A percentile compares a stretch with the other conserved stretches of the same genome.
Conservation (phyloP, 2,329 filamentous ascomycete species). For the Thelonectria discophora region DNA sequence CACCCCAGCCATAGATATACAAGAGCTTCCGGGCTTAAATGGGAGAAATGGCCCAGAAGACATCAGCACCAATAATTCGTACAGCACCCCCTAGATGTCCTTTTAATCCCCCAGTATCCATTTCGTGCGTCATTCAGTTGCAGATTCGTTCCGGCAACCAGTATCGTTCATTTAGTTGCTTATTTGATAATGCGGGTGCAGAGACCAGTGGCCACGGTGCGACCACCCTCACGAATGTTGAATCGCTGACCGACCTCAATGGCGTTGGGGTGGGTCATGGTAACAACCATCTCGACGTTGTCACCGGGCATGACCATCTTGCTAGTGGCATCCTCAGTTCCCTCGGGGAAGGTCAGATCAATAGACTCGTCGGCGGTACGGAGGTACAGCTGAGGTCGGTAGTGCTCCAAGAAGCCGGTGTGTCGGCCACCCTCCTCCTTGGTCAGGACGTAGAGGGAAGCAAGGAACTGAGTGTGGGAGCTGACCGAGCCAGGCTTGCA, state of each 20-base stretch:
- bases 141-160: constrained; percentile 6
- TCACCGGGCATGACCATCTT: constrained; percentile 98
- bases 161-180: constrained; percentile 35
- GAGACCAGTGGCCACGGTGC: constrained; percentile 85
- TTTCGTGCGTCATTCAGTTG: neutral
- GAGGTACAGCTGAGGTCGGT: constrained; percentile 95
- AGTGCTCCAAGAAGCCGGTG: constrained; percentile 95
- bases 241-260: constrained; percentile 93
- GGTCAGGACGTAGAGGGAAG: constrained; percentile 94
- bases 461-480: constrained; percentile 89
- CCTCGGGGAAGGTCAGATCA: constrained; percentile 86
- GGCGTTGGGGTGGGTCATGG: constrained; percentile 84
- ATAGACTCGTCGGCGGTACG: constrained; percentile 87
- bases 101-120: constrained; percentile 19
- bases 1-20: constrained; percentile 49
- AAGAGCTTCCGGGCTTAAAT: constrained; percentile 47
- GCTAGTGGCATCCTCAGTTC: constrained; percentile 72
- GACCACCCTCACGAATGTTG: constrained; percentile 97
- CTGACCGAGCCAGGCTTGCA: constrained; percentile 84
- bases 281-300: constrained; percentile 96
- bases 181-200: constrained; percentile 76
- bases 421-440: constrained; percentile 99
- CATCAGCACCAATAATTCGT: constrained; percentile 41
- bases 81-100: constrained; percentile 35
- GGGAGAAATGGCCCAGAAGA: constrained; percentile 40